These are phyloP conservation scores for Melanogaster broomeanus DNA, from an alignment of 768 basidiomycete genomes.

Conservation along the genomic window DNA sequence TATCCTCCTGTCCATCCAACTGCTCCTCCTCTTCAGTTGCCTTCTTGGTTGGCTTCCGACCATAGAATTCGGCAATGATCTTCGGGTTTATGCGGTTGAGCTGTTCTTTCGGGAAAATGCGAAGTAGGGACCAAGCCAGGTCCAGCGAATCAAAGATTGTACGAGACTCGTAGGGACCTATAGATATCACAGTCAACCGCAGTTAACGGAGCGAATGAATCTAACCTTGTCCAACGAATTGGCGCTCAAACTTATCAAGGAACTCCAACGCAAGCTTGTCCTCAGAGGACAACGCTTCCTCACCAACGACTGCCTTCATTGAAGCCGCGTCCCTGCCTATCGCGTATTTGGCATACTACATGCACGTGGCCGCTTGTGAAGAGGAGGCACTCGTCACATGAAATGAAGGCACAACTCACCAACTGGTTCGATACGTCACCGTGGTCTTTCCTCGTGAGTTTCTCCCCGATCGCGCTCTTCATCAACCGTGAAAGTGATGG, in stretches of 20 bases:
- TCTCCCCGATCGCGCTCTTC: slow-evolving; percentile 99
- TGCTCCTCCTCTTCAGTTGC: slow-evolving; percentile 45
- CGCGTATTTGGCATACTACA: slow-evolving; percentile 95
- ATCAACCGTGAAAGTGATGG: slow-evolving; percentile 98
- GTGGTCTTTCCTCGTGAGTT: slow-evolving; percentile 96
- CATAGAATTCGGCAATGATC: slow-evolving; percentile 93
- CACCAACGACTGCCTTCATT: slow-evolving; percentile 99
- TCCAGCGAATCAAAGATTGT: slow-evolving; percentile 97
- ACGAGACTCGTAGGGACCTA: slow-evolving; percentile 92
- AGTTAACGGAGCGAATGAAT: slow-evolving; percentile 2
- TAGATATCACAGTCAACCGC: slow-evolving; percentile 10
- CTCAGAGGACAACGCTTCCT: slow-evolving; percentile 92
- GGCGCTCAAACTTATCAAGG: slow-evolving; percentile 95
- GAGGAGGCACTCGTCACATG: slow-evolving; percentile 6
- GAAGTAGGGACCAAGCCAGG: slow-evolving; percentile 92
- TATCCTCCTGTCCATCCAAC: slow-evolving; percentile 40
- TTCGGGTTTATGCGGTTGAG: slow-evolving; percentile 97
- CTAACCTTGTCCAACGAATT: slow-evolving; percentile 95
- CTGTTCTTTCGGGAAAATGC: slow-evolving; percentile 99
- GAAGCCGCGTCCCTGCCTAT: slow-evolving; percentile 95
- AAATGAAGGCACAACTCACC: slow-evolving; percentile 51
- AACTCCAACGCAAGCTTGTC: slow-evolving; percentile 98
- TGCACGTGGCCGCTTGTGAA: slow-evolving; percentile 33
- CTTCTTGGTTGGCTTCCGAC: slow-evolving; percentile 76
- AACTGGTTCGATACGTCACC: slow-evolving; percentile 99